These are phyloP conservation scores for Aspergillus japonicus DNA, from an alignment of 2,329 filamentous ascomycete species.

Conservation along the genomic window DNA sequence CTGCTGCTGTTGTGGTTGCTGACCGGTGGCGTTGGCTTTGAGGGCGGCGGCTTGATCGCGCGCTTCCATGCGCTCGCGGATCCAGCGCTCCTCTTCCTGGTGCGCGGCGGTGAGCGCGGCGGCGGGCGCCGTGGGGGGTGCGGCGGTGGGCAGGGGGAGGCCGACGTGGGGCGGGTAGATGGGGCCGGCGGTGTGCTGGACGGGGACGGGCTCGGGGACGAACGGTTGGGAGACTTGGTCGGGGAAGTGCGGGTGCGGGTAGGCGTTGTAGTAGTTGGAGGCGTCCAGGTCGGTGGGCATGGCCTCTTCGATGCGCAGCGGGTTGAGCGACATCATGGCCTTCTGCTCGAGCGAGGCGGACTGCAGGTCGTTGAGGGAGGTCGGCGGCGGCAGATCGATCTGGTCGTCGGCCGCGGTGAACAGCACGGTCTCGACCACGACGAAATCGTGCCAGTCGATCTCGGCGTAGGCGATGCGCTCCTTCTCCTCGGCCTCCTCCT, in stretches of 20 bases:
- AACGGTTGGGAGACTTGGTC: constrained; percentile 37
- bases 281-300: constrained; percentile 73
- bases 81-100: constrained; percentile 62
- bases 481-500: constrained; percentile 81
- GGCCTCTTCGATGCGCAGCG: constrained; percentile 87
- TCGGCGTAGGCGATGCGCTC: constrained; percentile 75
- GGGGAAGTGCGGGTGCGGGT: constrained; percentile 42
- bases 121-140: constrained; percentile 12
- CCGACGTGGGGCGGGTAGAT: constrained; percentile 33
- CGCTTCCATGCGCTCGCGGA: constrained; percentile 56
- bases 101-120: constrained; percentile 17
- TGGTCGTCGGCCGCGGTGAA: constrained; percentile 89
- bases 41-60: constrained; percentile 69
- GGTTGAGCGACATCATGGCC: constrained; percentile 80
- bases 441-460: constrained; percentile 98
- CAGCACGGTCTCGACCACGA: constrained; percentile 89
- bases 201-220: constrained; percentile 3
- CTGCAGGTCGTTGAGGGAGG: constrained; percentile 85
- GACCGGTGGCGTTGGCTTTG: constrained; percentile 70
- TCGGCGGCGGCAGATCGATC: constrained; percentile 81
- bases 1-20: constrained; percentile 19
- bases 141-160: constrained; percentile 31
- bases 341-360: constrained; percentile 94
- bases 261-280: constrained; percentile 54
- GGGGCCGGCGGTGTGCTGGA: constrained; percentile 16